Evolutionary conservation across 495 filamentous ascomycete genomes (phyloP).

Genomic region (Trichoderma reesei): DNA sequence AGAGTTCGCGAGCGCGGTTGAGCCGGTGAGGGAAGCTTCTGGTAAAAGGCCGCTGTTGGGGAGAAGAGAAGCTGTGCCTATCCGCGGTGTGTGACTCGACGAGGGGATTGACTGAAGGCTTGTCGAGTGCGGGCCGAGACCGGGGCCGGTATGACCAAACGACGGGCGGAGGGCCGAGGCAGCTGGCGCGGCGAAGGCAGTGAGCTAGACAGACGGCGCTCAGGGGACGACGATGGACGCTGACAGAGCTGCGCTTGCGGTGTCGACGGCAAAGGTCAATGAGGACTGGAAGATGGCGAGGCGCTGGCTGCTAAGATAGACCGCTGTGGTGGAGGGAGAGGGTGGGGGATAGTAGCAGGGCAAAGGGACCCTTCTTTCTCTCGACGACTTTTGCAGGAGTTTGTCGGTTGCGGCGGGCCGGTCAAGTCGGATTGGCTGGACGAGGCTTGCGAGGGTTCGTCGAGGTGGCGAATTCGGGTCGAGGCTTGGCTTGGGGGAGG

Average conservation of each 20-base stretch:
- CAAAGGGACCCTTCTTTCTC: constrained; percentile 11
- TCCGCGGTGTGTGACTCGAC: constrained; percentile 1
- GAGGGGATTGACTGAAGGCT: background rate
- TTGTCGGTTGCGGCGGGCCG: background rate
- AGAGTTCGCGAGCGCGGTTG: background rate
- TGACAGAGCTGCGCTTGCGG: too few species aligned
- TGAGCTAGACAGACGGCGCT: background rate
- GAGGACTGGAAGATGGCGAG: too few species aligned
- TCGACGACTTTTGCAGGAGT: background rate
- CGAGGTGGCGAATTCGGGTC: constrained; percentile 5
- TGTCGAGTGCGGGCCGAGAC: constrained; percentile 5
- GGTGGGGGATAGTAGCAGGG: background rate
- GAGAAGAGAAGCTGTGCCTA: constrained; percentile 1
- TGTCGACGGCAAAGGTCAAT: background rate
- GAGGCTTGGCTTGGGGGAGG: background rate
- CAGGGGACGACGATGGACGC: too few species aligned
- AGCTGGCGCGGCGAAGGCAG: constrained; percentile 3
- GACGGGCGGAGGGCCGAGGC: background rate
- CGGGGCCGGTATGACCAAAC: constrained; percentile 1
- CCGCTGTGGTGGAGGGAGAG: too few species aligned
- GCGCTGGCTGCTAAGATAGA: background rate
- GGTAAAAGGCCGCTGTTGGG: background rate
- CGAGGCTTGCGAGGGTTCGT: constrained; percentile 1
- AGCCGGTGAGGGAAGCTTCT: background rate
- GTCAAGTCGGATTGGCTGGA: background rate